Conservation (phyloP, 2,329 filamentous ascomycete genomes). For the Aspergillus costaricaensis region DNA sequence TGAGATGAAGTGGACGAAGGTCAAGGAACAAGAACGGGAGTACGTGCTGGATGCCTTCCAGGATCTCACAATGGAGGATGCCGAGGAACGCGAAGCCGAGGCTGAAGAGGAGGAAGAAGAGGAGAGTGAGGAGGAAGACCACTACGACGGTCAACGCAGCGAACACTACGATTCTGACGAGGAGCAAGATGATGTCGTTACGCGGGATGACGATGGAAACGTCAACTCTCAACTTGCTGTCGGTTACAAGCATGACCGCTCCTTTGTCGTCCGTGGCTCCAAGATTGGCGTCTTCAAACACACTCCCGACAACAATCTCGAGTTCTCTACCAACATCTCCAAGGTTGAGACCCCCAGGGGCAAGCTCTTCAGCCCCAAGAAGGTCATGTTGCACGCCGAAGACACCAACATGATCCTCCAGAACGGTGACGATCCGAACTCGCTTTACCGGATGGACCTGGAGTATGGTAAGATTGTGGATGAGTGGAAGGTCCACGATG, state of each 20-base stretch:
- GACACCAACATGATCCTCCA: slow-evolving; percentile 89
- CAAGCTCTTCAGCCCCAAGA: slow-evolving; percentile 87
- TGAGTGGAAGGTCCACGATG: slow-evolving; percentile 97
- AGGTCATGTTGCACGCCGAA: slow-evolving; percentile 93
- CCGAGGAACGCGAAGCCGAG: slow-evolving; percentile 57
- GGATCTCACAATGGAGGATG: slow-evolving; percentile 81
- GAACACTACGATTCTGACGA: slow-evolving; percentile 76
- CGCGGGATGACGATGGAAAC: slow-evolving; percentile 71
- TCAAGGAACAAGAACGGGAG: slow-evolving; percentile 87
- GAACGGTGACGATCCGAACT: slow-evolving; percentile 79
- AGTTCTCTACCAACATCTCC: slow-evolving; percentile 96
- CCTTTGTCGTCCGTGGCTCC: slow-evolving; percentile 93
- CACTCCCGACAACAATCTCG: slow-evolving; percentile 84
- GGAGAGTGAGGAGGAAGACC: slow-evolving; percentile 60
- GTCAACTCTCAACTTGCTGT: slow-evolving; percentile 93
- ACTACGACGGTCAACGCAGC: slow-evolving; percentile 66
- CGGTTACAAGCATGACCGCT: slow-evolving; percentile 94
- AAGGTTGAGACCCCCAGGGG: slow-evolving; percentile 89
- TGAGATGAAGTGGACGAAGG: slow-evolving; percentile 88
- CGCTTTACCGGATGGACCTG: slow-evolving; percentile 94
- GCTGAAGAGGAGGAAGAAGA: slow-evolving; percentile 56
- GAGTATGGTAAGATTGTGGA: slow-evolving; percentile 98
- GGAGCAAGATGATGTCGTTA: slow-evolving; percentile 74
- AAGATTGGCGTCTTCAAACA: slow-evolving; percentile 99
- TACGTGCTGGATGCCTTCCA: slow-evolving; percentile 96